Evolutionary conservation across 2,329 filamentous ascomycete species (phyloP), one percentile per base, ranked within the genome.

Genomic region (Gyromitra esculenta): DNA sequence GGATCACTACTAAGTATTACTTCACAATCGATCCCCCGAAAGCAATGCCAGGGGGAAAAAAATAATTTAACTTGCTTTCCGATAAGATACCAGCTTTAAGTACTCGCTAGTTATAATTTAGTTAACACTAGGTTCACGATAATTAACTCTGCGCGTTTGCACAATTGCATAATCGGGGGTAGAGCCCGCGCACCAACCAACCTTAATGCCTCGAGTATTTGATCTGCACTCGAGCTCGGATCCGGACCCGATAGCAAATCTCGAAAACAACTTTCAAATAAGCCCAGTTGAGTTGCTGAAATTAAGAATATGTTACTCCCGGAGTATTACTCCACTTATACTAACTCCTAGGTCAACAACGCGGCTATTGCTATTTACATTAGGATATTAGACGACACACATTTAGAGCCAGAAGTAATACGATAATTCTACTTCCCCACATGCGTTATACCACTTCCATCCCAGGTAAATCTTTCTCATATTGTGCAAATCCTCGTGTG

Each of bases 101-200:
- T 43, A 39, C 31, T 25, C 50, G 11, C 57, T 68, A 5, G 43
- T 52, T 3, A 11, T 25, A 11, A 9, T 13, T 50, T 68, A 57
- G 50, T 57, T 74, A 56, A 57, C 21, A 39, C 15, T 15, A 18
- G 57, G 35, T 31, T 57, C 11, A 13, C 21, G 21, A 13, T 59
- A 65, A 31, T 31, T 31, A 31, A 21, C 31, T 50, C 18, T 9
- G 50, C 48, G 39, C 41, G n/a, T 11, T 39, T 9, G 50, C 21
- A 54, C 31, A 9, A 48, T 45, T 21, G 21, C 25, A 31, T 31
- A 31, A 31, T 31, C 25, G 25, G 25, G 25, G 52, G 31, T 37
- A 60, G 5, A 31, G 13, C 8, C 37, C 6, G 60, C 25, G 15
- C 15, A 60, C 9, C 13, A 31, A 41, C 45, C 11, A 21, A 1